Conservation (phyloP, 768 basidiomycete genomes). For the Russula vinacea region DNA sequence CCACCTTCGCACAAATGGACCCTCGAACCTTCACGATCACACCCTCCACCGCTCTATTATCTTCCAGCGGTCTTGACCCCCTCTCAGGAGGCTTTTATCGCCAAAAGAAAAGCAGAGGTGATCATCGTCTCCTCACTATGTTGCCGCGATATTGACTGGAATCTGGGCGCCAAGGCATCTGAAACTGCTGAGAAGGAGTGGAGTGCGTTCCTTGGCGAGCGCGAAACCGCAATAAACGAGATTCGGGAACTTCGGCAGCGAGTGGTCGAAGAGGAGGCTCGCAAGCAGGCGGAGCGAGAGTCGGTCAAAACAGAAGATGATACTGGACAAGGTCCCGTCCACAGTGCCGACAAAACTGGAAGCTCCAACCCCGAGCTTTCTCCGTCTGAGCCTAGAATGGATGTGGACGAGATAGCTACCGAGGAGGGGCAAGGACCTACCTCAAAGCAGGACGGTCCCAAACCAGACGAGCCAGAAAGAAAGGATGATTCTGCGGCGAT, state of each 20-base stretch:
- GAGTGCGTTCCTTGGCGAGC: constrained; percentile 59
- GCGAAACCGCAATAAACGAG: constrained; percentile 55
- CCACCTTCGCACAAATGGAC: constrained; percentile 40
- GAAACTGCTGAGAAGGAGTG: constrained; percentile 69
- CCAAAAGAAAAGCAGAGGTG: constrained; percentile 61
- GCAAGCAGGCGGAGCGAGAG: constrained; percentile 44
- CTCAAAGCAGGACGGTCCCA: constrained; percentile 19
- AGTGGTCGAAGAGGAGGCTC: constrained; percentile 63
- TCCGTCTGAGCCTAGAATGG: constrained; percentile 30
- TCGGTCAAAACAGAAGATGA: constrained; percentile 37
- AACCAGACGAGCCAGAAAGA: constrained; percentile 27
- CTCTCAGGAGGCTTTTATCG: constrained; percentile 65
- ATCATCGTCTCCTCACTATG: constrained; percentile 20
- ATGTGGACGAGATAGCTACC: constrained; percentile 21
- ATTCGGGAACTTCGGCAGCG: constrained; percentile 58
- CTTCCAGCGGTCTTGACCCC: constrained; percentile 66
- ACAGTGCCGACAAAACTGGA: constrained; percentile 7
- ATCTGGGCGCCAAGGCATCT: constrained; percentile 44
- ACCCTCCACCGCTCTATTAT: constrained; percentile 76
- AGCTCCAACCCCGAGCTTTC: constrained; percentile 13
- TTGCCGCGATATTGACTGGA: constrained; percentile 3
- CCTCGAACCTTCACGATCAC: constrained; percentile 53
- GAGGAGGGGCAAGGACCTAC: constrained; percentile 18
- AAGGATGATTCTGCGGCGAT: constrained; percentile 40
- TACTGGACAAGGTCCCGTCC: constrained; percentile 26